phyloP scores from a whole-genome alignment of 352 stramenopile species.

The Halophytophthora batemanensis region DNA sequence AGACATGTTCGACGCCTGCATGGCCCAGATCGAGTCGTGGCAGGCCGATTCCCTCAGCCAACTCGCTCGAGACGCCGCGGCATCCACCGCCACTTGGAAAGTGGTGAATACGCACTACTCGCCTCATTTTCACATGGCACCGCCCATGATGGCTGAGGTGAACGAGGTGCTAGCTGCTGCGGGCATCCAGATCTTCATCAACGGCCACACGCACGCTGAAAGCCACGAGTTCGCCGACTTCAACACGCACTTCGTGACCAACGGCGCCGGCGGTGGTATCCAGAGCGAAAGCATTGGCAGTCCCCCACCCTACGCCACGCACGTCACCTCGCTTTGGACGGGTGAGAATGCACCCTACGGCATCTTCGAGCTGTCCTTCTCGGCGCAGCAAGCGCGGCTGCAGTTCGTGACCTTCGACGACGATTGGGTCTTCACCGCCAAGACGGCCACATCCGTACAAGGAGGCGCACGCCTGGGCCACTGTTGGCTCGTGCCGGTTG shows the following conservation, averaged over 20 bases:
- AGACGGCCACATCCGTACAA: constrained; percentile 36
- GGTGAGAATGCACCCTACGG: constrained; percentile 58
- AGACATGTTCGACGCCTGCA: constrained; percentile 57
- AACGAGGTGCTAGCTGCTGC: constrained; percentile 45
- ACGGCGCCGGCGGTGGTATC: constrained; percentile 66
- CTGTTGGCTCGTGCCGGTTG: constrained; percentile 69
- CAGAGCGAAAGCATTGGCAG: constrained; percentile 67
- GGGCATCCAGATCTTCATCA: constrained; percentile 61
- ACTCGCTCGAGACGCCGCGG: constrained; percentile 42
- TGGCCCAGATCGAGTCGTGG: constrained; percentile 54
- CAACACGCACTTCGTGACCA: constrained; percentile 76
- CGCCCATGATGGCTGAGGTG: constrained; percentile 63
- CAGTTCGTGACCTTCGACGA: constrained; percentile 70
- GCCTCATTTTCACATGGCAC: constrained; percentile 69
- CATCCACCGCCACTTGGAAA: constrained; percentile 65
- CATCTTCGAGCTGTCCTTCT: constrained; percentile 72
- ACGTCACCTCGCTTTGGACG: constrained; percentile 52
- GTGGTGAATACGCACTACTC: constrained; percentile 78
- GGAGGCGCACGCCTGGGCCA: constrained; percentile 47
- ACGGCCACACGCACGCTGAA: constrained; percentile 74
- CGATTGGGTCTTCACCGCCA: constrained; percentile 52
- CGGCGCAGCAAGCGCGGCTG: constrained; percentile 47
- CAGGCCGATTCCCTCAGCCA: constrained; percentile 60
- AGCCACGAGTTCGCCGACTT: constrained; percentile 66
- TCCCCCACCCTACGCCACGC: constrained; percentile 39